Percentiles rank a stretch among this genome's conserved stretches.
Conservation (phyloP, 2,329 filamentous ascomycete species). For the Hortaea werneckii region DNA sequence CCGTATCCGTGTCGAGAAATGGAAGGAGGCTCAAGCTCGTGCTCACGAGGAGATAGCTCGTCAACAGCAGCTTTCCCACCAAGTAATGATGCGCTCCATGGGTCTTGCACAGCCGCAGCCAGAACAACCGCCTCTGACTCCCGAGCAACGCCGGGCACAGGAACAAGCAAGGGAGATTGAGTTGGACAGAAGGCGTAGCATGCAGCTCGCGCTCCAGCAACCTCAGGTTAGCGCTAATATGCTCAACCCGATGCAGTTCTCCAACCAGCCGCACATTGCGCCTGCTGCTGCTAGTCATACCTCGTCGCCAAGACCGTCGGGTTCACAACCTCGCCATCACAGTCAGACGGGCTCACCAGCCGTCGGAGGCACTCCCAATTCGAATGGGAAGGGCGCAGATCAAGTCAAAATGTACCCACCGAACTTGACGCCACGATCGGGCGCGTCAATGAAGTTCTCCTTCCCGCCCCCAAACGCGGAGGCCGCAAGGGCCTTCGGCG, state of each 20-base stretch:
- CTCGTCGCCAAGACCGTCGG: constrained; percentile 2
- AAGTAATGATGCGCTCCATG: constrained; percentile 15
- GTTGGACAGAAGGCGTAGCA: constrained; percentile 13
- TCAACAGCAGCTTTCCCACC: constrained; percentile 13
- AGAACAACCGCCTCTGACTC: neutral
- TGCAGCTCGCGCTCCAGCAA: constrained; percentile 12
- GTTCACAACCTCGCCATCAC: neutral
- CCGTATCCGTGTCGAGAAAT: constrained; percentile 12
- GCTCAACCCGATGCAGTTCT: constrained; percentile 13
- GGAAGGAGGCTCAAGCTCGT: constrained; percentile 13
- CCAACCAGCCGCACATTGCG: constrained; percentile 6
- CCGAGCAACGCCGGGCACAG: constrained; percentile 2
- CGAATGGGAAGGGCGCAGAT: constrained; percentile 3
- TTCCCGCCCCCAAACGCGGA: constrained; percentile 15
- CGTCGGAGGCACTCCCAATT: neutral
- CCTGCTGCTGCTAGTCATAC: constrained; percentile 2
- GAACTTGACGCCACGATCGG: constrained; percentile 15
- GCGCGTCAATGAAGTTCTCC: constrained; percentile 21
- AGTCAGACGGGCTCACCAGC: neutral
- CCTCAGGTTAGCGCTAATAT: constrained; percentile 14
- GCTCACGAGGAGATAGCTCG: constrained; percentile 13
- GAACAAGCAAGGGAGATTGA: constrained; percentile 14
- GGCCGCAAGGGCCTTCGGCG: constrained; percentile 2
- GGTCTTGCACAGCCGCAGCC: constrained; percentile 6
- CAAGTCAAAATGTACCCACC: constrained; percentile 16